Evolutionary conservation across 2,329 filamentous ascomycete genomes (phyloP), one percentile per base, ranked within the genome.

Genomic region (Penicillium sp.): DNA sequence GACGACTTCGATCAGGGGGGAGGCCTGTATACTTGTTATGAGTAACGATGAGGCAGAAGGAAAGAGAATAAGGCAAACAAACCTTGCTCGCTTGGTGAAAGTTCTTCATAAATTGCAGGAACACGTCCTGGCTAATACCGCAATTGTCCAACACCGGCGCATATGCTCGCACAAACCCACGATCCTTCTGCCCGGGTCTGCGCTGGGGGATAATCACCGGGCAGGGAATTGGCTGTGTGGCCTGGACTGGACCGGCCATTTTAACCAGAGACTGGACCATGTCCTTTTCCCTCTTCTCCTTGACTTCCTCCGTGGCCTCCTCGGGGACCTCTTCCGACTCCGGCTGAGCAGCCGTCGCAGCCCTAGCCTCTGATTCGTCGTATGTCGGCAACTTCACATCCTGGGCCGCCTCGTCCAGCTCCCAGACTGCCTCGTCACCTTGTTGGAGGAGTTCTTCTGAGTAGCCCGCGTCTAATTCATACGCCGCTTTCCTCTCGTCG

Each of bases 191-290:
- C 21, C 67, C 63, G 1, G 74, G 72, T 51, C 73, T 64, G 2
- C 71, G 66, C 57, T 76, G 73, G 0, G 73, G 73, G 18, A 75
- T 60, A 21, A 74, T 66, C 20, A 75, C 72, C 1, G 73, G 72
- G 21, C 64, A 68, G 1, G 66, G 62, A 2, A 74, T 20, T 8
- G 23, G 23, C 8, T 52, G 49, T 16, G 9, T 7, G 3, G 12
- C 18, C 12, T 35, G 20, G 2, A 11, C 20, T 5, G 35, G 49
- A 9, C 49, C 49, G 3, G 49, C 49, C 24, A 28, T 20, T 7
- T n/a, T 16, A 26, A 30, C 18, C 4, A 52, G 49, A n/a, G 20
- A 7, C 4, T 23, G 49, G 11, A 45, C n/a, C n/a, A 52, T 28
- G 38, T n/a, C 23, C 14, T 43, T 18, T 33, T 20, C 6, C 14